Conservation (phyloP, 352 stramenopile species). For the Globisporangium abappressorium region DNA sequence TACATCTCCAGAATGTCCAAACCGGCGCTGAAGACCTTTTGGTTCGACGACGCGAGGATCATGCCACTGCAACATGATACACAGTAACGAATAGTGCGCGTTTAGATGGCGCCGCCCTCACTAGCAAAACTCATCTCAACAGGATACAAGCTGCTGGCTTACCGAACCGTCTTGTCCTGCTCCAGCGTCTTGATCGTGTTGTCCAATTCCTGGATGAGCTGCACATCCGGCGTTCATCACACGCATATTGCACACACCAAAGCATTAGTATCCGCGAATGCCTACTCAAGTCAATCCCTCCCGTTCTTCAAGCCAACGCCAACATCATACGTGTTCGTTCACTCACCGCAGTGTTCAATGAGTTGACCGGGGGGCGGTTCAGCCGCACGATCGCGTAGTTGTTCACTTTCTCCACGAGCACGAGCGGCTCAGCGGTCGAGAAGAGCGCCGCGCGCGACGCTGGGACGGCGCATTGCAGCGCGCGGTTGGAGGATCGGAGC, state of each 20-base stretch:
- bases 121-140: neutral
- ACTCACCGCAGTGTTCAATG: slow-evolving; percentile 64
- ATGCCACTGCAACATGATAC: slow-evolving; percentile 45
- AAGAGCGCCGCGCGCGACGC: slow-evolving; percentile 20
- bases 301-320: neutral
- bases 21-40: slow-evolving; percentile 89
- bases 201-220: slow-evolving; percentile 71
- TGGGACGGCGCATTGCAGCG: slow-evolving; percentile 1
- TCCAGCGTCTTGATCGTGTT: slow-evolving; percentile 71
- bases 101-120: neutral
- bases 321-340: neutral
- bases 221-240: neutral
- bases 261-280: neutral
- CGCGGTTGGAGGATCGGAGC: slow-evolving; percentile 8
- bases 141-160: neutral
- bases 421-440: slow-evolving; percentile 43
- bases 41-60: slow-evolving; percentile 74
- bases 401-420: slow-evolving; percentile 70
- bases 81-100: neutral
- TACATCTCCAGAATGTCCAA: slow-evolving; percentile 94
- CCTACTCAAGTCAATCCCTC: no score
- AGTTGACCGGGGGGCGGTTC: slow-evolving; percentile 81
- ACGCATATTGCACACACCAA: neutral
- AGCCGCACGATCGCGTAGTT: slow-evolving; percentile 78
- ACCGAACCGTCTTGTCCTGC: slow-evolving; percentile 74